Base-by-base conservation (phyloP, 352 stramenopile species). In the Pythium sukuiense region DNA sequence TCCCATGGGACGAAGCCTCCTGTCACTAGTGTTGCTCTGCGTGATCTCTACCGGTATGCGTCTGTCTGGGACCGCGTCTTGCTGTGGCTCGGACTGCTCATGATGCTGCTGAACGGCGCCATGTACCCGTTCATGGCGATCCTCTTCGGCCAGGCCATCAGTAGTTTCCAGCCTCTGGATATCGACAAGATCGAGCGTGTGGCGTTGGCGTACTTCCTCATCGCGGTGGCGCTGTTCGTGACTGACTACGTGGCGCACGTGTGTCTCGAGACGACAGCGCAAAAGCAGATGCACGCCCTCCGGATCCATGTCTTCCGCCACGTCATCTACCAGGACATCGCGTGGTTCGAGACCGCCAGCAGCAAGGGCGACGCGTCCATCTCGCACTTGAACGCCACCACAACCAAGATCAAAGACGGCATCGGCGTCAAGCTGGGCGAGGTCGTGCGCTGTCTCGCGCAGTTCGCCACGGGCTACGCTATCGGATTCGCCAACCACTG, bases 321-420 rank as follows among this genome's bases (percentile, higher is more conserved):
- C 49, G 55, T 74, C 12, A 27, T 74, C 6, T 49, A 74, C 54
- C 53, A 66, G 35, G 56, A 71, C 18, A 48, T 71, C 26, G 57
- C 58, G 20, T 74, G 68, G 68, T 74, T 66, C 27, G 59, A 73
- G 32, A 32, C 43, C 12, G 18, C 24, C 1, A 3, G 20, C 2
- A 18, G 49, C 24, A 33, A 64, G n/a, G 27, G 6, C 16, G 14
- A 26, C 5, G 49, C 33, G 26, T 61, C 56, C 2, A 66, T 59
- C 24, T 54, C 65, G 4, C 52, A 71, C 11, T 43, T 79, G 0
- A 65, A 63, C 26, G 58, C 59, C 24, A 70, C 72, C n/a, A 80
- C 73, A 0, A 50, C 67, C n/a, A 73, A 69, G 55, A 77, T 80
- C 49, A 75, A 77, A 59, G 73, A 80, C 58, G 73, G 70, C 35